Base-by-base conservation (phyloP, 2,329 filamentous ascomycete species). In the Exophiala spinifera region DNA sequence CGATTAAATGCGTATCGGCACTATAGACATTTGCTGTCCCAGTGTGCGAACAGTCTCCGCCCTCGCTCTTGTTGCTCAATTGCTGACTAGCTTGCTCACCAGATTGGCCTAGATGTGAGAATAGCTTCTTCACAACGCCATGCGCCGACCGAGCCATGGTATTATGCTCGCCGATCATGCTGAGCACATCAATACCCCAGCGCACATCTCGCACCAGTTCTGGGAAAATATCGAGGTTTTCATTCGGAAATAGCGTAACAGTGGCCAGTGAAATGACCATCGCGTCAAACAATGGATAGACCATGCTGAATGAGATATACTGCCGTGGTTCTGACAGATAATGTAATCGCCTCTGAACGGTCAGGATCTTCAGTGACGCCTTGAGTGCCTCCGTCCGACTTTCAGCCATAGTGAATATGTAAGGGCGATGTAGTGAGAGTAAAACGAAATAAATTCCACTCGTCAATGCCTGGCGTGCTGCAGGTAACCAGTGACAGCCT, bases 241-340 rank as follows among this genome's bases (percentile, higher is more conserved):
- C 33, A 14, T 42, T 40, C 15, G 59, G 56, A 47, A 60, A 62
- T 1, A 48, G 25, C 1, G 58, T 19, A 17, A 33, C 59, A 31
- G 54, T 28, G 31, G 59, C 58, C 23, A 54, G 31, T 40, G 61
- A 45, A 19, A 63, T 49, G 21, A 63, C 58, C 48, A 62, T 54
- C 2, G 61, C 60, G 51, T 64, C 60, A 19, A 64, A 63, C 31
- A 59, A 60, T 14, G 61, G 55, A 36, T 61, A 64, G 19, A 64
- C 54, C 4, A 51, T 45, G 42, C 60, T 64, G 15, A 64, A 63
- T 7, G 62, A 52, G 21, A 57, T 61, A 43, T 52, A 45, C 6
- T 62, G 53, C 19, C 44, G 48, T n/a, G 47, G 54, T 36, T 63
- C 45, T 31, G 48, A 51, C 33, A 51, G 19, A 14, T 53, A 7